Conservation (phyloP, 441 rosid genomes). For the Gossypium schwendimanii region DNA sequence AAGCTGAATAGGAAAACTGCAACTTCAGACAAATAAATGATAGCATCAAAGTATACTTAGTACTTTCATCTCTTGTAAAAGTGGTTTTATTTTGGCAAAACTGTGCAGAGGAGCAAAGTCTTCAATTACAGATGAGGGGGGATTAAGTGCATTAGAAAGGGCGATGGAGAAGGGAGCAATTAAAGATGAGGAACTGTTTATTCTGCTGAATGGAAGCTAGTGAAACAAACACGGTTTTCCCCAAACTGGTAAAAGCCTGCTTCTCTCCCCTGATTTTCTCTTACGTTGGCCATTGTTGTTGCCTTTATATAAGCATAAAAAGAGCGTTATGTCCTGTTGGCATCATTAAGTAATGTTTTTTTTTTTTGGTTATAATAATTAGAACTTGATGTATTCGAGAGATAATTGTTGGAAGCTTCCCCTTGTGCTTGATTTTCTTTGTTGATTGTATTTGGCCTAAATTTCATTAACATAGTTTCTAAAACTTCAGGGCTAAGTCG, state of each 20-base stretch:
- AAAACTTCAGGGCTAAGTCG: too few species aligned
- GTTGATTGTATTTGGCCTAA: neutral
- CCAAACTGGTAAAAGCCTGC: constrained; percentile 2
- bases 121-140: constrained; percentile 61
- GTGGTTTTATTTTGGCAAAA: too few species aligned
- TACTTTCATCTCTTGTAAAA: too few species aligned
- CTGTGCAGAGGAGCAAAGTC: constrained; percentile 68
- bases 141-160: constrained; percentile 68
- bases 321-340: neutral
- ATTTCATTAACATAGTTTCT: neutral
- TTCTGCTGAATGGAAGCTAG: constrained; percentile 55
- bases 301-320: neutral
- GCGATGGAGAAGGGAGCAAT: constrained; percentile 94
- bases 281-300: neutral
- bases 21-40: neutral
- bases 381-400: neutral
- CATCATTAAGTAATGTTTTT: neutral
- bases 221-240: constrained; percentile 4
- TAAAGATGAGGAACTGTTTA: constrained; percentile 71
- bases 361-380: neutral
- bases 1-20: neutral
- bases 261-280: neutral
- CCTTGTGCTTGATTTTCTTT: neutral
- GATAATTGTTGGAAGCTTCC: neutral
- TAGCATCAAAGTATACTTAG: neutral